Conservation (phyloP, 306 rosid genomes). For the Boehmeria nivea region DNA sequence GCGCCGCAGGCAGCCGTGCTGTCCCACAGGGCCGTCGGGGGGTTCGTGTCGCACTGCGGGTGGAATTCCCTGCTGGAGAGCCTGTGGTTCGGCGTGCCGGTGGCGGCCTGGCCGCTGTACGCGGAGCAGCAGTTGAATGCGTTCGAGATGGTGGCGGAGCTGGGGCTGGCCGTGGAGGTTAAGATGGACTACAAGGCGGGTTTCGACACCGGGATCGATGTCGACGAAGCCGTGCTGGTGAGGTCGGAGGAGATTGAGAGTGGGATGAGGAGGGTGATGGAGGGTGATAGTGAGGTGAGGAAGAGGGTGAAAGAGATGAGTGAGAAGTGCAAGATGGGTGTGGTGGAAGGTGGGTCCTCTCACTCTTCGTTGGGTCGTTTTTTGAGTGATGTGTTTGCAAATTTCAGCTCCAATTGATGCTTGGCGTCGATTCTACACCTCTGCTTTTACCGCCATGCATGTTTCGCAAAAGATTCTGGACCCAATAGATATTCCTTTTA, state of each 20-base stretch:
- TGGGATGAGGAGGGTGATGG: conserved; percentile 35
- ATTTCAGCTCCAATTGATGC: not conserved
- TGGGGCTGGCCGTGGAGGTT: conserved; percentile 37
- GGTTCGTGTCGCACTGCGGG: conserved; percentile 65
- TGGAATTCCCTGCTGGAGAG: conserved; percentile 71
- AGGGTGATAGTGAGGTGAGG: conserved; percentile 20
- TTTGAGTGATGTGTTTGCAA: not conserved
- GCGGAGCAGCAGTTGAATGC: conserved; percentile 67
- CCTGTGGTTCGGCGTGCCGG: conserved; percentile 65
- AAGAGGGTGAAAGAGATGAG: conserved; percentile 43
- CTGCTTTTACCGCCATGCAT: too few relatives aligned
- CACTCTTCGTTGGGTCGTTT: not conserved
- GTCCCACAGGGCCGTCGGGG: conserved; percentile 44
- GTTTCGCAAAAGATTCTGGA: too few relatives aligned
- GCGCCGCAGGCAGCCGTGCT: conserved; percentile 54
- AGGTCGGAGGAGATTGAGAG: conserved; percentile 43
- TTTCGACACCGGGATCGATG: too few relatives aligned
- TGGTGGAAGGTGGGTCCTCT: conserved; percentile 39
- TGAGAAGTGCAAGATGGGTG: conserved; percentile 31
- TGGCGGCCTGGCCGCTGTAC: conserved; percentile 60
- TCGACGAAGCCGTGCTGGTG: conserved; percentile 21
- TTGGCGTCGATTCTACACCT: too few relatives aligned
- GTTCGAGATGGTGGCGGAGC: conserved; percentile 51
- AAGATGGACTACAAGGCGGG: conserved; percentile 37
- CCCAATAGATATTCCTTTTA: too few relatives aligned